A percentile compares a stretch with the other conserved stretches of the same genome.
Evolutionary conservation across 2,329 filamentous ascomycete genomes (phyloP).

Genomic region (Clonostachys rosea): DNA sequence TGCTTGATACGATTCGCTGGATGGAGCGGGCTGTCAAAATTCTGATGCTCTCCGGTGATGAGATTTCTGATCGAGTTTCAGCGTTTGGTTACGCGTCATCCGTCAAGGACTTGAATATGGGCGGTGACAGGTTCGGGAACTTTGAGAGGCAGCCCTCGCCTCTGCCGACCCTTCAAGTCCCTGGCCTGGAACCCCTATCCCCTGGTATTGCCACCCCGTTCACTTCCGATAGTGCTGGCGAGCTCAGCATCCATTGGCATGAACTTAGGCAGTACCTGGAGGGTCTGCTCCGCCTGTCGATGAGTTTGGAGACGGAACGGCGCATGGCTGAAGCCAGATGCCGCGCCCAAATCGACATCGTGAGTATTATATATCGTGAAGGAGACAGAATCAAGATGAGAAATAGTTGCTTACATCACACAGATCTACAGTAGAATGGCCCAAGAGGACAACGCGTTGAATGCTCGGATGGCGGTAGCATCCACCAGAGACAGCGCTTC

Average conservation of each 20-base stretch:
- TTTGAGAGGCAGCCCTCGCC: slow-evolving; percentile 13
- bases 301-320: slow-evolving; percentile 37
- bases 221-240: slow-evolving; percentile 8
- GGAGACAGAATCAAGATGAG: not conserved
- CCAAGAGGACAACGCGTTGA: slow-evolving; percentile 41
- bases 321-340: slow-evolving; percentile 40
- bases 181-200: not conserved
- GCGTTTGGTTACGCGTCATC: slow-evolving; percentile 7
- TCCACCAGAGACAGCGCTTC: slow-evolving; percentile 36
- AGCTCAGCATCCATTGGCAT: slow-evolving; percentile 34
- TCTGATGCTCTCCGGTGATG: slow-evolving; percentile 35
- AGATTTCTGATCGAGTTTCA: slow-evolving; percentile 25
- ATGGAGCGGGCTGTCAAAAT: slow-evolving; percentile 40
- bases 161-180: slow-evolving; percentile 9
- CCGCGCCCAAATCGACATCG: slow-evolving; percentile 40
- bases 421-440: slow-evolving; percentile 44
- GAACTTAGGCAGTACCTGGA: slow-evolving; percentile 41
- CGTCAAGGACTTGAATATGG: slow-evolving; percentile 6
- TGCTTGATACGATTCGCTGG: slow-evolving; percentile 40
- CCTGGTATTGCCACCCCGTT: not conserved
- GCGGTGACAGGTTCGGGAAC: slow-evolving; percentile 13
- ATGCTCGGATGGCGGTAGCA: slow-evolving; percentile 31
- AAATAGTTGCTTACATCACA: not conserved
- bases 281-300: slow-evolving; percentile 33
- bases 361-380: slow-evolving; percentile 11